Evolutionary conservation across 345 rosid species (phyloP).

Genomic region (Litchi chinensis): DNA sequence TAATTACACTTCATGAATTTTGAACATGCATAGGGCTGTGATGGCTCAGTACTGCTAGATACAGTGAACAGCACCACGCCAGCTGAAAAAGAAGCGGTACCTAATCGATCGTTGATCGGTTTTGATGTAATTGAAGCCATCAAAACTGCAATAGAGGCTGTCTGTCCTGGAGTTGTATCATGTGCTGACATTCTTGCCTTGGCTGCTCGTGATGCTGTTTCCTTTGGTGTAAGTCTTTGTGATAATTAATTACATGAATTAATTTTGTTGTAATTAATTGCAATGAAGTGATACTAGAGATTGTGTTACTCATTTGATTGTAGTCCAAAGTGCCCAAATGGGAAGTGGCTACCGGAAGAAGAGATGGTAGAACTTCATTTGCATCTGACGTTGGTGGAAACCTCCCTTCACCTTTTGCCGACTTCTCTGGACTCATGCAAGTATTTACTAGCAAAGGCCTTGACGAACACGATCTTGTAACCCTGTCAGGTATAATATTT

Average conservation of each 20-base stretch:
- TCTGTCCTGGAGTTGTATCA: constrained; percentile 51
- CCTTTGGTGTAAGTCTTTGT: constrained; percentile 37
- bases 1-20: too few species aligned
- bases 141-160: constrained; percentile 43
- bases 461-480: constrained; percentile 47
- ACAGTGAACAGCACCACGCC: constrained; percentile 21
- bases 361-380: constrained; percentile 58
- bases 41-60: constrained; percentile 56
- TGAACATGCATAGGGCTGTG: constrained; percentile 50
- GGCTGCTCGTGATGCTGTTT: constrained; percentile 67
- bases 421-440: constrained; percentile 41
- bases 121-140: constrained; percentile 65
- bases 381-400: constrained; percentile 43
- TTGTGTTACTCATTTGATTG: not conserved
- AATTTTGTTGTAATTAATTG: too few species aligned
- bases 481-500: constrained; percentile 49
- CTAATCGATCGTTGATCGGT: constrained; percentile 48
- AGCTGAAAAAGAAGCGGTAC: constrained; percentile 59
- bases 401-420: constrained; percentile 47
- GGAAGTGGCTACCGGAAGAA: constrained; percentile 58
- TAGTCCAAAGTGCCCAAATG: constrained; percentile 50
- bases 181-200: constrained; percentile 66
- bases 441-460: constrained; percentile 44
- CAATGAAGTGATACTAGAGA: too few species aligned
- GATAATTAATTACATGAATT: too few species aligned